Evolutionary conservation across 768 basidiomycete species (phyloP).

Genomic region (Termitomyces sp.): DNA sequence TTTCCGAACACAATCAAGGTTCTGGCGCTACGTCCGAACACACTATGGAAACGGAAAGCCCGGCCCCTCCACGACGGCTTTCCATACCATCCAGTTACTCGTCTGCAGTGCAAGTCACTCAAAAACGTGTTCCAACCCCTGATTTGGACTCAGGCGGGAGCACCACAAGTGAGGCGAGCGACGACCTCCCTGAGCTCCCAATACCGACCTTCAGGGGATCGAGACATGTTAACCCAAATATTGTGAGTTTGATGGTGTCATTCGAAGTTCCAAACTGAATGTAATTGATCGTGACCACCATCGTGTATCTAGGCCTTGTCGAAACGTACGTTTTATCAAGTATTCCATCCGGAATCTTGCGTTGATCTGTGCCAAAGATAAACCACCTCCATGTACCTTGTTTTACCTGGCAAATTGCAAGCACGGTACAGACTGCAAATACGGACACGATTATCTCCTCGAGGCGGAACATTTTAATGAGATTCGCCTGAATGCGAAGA

Average conservation of each 20-base stretch:
- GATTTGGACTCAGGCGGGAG: conserved; percentile 42
- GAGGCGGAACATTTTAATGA: conserved; percentile 49
- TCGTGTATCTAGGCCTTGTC: conserved; percentile 43
- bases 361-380: conserved; percentile 36
- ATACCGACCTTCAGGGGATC: conserved; percentile 32
- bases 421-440: conserved; percentile 55
- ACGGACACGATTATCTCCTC: conserved; percentile 58
- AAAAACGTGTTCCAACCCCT: conserved; percentile 29
- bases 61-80: conserved; percentile 6
- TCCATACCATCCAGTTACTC: conserved; percentile 38
- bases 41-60: conserved; percentile 5
- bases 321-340: conserved; percentile 46
- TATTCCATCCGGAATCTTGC: conserved; percentile 7
- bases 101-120: conserved; percentile 31
- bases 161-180: conserved; percentile 42
- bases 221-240: conserved; percentile 47
- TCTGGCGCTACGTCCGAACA: conserved; percentile 22
- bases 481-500: conserved; percentile 55
- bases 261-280: background rate
- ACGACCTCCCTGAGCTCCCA: conserved; percentile 28
- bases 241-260: conserved; percentile 33
- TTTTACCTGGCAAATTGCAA: conserved; percentile 64
- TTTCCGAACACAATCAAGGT: conserved; percentile 21
- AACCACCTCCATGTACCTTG: conserved; percentile 63
- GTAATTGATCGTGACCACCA: background rate